A percentile compares a stretch with the other conserved stretches of the same genome.
Evolutionary conservation across 169 alveolate genomes (phyloP).

Genomic region (Cytauxzoon felis): DNA sequence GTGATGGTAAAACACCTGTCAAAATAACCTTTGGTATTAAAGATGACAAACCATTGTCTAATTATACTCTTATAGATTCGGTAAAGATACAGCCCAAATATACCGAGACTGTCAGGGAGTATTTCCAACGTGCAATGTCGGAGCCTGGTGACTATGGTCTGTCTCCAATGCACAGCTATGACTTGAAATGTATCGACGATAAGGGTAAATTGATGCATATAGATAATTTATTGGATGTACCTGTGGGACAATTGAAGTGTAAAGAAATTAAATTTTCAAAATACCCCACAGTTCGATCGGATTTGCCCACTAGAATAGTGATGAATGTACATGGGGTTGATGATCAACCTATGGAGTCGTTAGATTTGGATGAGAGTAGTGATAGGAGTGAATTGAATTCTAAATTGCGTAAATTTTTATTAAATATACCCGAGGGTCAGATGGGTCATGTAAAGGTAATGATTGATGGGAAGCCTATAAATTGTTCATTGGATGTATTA

Average conservation of each 20-base stretch:
- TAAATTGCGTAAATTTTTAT: conserved; percentile 51
- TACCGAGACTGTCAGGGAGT: conserved; percentile 46
- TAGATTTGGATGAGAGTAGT: conserved; percentile 32
- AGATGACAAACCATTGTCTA: conserved; percentile 27
- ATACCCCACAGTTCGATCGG: conserved; percentile 32
- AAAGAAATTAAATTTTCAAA: conserved; percentile 10
- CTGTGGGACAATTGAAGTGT: conserved; percentile 34
- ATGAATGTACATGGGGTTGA: conserved; percentile 4
- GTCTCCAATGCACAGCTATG: conserved; percentile 55
- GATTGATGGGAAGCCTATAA: conserved; percentile 49
- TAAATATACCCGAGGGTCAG: conserved; percentile 46
- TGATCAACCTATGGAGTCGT: background rate
- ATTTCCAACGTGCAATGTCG: conserved; percentile 48
- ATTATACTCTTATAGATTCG: conserved; percentile 10
- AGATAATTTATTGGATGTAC: conserved; percentile 33
- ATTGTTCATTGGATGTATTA: conserved; percentile 40
- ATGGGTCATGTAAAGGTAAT: conserved; percentile 48
- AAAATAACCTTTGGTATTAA: conserved; percentile 31
- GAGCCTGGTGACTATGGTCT: conserved; percentile 61
- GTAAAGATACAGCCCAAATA: conserved; percentile 58
- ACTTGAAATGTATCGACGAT: conserved; percentile 39
- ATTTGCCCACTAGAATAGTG: conserved; percentile 3
- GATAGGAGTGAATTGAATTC: conserved; percentile 32
- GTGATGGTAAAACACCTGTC: conserved; percentile 29
- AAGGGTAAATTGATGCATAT: conserved; percentile 42